Conservation (phyloP, 257 asterid species). For the Solanum verrucosum region DNA sequence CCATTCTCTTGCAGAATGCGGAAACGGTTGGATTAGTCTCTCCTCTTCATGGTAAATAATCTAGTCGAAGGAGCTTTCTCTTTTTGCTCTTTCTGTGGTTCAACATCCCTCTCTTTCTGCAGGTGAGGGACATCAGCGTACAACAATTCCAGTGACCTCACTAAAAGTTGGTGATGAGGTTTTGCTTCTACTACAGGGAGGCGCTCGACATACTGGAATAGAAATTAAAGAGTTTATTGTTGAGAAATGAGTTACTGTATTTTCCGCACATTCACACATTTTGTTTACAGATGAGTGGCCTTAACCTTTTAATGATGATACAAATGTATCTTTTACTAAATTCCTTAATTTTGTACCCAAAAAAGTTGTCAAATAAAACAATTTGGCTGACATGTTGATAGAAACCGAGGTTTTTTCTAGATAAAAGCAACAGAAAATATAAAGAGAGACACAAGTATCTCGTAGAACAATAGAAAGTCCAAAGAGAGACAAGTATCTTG, state of each 20-base stretch:
- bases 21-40: slow-evolving; percentile 75
- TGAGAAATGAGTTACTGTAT: slow-evolving; percentile 53
- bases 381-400: no score
- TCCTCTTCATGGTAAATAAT: slow-evolving; percentile 38
- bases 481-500: no score
- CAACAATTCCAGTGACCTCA: slow-evolving; percentile 56
- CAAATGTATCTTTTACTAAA: background rate
- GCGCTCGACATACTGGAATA: slow-evolving; percentile 84
- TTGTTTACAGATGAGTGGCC: background rate
- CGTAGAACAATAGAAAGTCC: no score
- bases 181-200: slow-evolving; percentile 62
- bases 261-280: background rate
- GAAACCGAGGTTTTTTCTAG: no score
- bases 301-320: background rate
- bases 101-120: background rate
- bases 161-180: slow-evolving; percentile 67
- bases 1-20: slow-evolving; percentile 77
- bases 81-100: background rate
- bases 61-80: background rate
- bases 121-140: slow-evolving; percentile 25
- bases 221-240: slow-evolving; percentile 74
- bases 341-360: background rate
- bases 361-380: background rate
- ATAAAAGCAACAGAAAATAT: no score
- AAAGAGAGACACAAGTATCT: no score